Percentiles rank a stretch among this genome's conserved stretches.
These are phyloP conservation scores for Talaromyces sp. DNA, from an alignment of 2,329 filamentous ascomycete genomes.

Conservation along the genomic window DNA sequence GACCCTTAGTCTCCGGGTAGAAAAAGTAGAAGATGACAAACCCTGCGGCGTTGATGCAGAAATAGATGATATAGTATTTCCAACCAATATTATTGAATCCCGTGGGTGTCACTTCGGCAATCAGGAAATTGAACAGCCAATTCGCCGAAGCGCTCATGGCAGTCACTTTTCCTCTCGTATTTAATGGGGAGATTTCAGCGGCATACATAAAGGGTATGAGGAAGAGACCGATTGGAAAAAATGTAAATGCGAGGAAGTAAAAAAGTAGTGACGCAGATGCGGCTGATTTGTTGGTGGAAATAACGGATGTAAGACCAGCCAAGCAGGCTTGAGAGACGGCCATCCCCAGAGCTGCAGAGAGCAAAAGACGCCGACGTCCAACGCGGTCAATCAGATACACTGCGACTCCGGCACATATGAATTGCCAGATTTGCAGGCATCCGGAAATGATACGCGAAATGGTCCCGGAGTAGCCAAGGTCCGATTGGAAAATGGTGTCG, in stretches of 20 bases:
- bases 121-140: constrained; percentile 58
- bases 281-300: constrained; percentile 32
- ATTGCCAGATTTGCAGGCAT: constrained; percentile 25
- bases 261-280: constrained; percentile 47
- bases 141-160: constrained; percentile 52
- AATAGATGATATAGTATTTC: constrained; percentile 51
- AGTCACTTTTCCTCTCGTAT: constrained; percentile 10
- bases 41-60: constrained; percentile 42
- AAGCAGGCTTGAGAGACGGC: constrained; percentile 41
- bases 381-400: constrained; percentile 71
- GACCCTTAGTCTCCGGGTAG: constrained; percentile 28
- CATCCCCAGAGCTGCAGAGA: constrained; percentile 65
- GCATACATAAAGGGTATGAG: constrained; percentile 18
- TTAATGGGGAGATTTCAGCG: constrained; percentile 13
- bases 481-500: constrained; percentile 27
- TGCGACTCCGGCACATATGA: constrained; percentile 38
- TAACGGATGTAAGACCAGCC: constrained; percentile 38
- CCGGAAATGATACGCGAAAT: constrained; percentile 24
- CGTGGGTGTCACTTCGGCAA: constrained; percentile 56
- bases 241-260: constrained; percentile 12
- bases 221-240: constrained; percentile 15
- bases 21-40: constrained; percentile 45
- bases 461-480: constrained; percentile 23
- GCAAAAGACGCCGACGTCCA: constrained; percentile 66
- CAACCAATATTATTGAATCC: constrained; percentile 57